Conservation (phyloP, 2,329 filamentous ascomycete genomes). For the Penicillium nordicum region DNA sequence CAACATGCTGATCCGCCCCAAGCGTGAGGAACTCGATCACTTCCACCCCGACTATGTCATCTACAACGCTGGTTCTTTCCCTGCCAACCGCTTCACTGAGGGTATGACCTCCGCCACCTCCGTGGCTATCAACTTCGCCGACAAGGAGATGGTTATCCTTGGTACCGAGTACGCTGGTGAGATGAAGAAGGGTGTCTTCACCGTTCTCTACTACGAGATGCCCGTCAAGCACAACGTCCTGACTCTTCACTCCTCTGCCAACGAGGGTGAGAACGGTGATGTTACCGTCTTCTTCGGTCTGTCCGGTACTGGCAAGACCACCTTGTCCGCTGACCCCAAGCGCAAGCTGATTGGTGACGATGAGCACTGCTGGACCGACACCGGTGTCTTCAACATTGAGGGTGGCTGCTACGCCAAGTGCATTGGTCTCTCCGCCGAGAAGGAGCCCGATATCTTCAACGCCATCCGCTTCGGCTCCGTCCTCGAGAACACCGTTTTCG, state of each 20-base stretch:
- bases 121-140: conserved; percentile 96
- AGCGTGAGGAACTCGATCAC: conserved; percentile 85
- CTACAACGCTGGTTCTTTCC: conserved; percentile 98
- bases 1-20: conserved; percentile 98
- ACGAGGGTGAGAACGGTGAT: conserved; percentile 90
- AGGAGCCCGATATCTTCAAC: conserved; percentile 96
- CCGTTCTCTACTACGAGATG: conserved; percentile 99
- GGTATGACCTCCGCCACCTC: conserved; percentile 99
- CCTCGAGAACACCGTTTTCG: conserved; percentile 97
- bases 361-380: conserved; percentile 99
- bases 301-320: conserved; percentile 98
- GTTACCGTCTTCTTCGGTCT: conserved; percentile 99
- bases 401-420: conserved; percentile 99
- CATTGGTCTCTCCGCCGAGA: conserved; percentile 94
- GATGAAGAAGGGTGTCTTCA: conserved; percentile 99
- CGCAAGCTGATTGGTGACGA: conserved; percentile 95
- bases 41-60: conserved; percentile 99
- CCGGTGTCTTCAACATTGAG: conserved; percentile 98
- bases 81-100: conserved; percentile 94
- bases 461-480: conserved; percentile 97
- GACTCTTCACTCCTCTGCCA: conserved; percentile 96
- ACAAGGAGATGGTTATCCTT: conserved; percentile 99
- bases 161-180: conserved; percentile 97
- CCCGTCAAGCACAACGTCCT: conserved; percentile 99
- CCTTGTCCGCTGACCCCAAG: conserved; percentile 93